Evolutionary conservation across 108 stramenopile species (phyloP), one percentile per base, ranked within the genome.

Genomic region (Bacterosira constricta): DNA sequence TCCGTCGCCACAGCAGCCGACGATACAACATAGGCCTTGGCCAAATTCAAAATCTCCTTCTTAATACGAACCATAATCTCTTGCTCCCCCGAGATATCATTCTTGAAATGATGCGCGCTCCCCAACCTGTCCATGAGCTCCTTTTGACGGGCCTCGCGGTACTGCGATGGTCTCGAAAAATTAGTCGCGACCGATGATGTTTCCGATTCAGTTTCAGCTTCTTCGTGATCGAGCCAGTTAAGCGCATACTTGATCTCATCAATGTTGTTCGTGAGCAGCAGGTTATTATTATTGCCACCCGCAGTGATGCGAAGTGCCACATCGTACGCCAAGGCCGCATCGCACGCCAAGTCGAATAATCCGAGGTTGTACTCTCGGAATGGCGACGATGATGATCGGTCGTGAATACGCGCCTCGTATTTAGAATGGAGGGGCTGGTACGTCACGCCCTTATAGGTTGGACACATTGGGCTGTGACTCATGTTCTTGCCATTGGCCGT

Each of bases 281-380:
- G 11, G 38, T 39, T 39, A 10, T 7, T 39, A 39, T 7, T 7
- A 39, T 11, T 11, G 11, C 38, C 11, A 7, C 38, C 38, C 11
- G 9, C 38, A 10, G 38, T 39, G 9, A 39, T 11, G 11, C 38
- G 38, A 39, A 10, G 38, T 10, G 38, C 47, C 47, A 49, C 47
- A 13, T 49, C 47, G 20, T 49, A 49, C 20, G 47, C 47, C 47
- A 49, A 49, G 6, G 47, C 47, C 17, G 47, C 47, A 49, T 49
- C 47, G 9, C 17, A 13, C 15, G 47, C 47, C 20, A 49, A 13
- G 13, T 49, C 47, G 17, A 17, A 49, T 18, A 49, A 49, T 11
- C 47, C 47, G 6, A 49, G 20, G 13, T 49, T 49, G 47, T 49
- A 18, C 17, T 49, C 47, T 6, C 47, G 9, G 13, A n/a, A n/a